phyloP scores from a whole-genome alignment of 371 early-diverging fungal species.

The Syncephalastrum sp. region DNA sequence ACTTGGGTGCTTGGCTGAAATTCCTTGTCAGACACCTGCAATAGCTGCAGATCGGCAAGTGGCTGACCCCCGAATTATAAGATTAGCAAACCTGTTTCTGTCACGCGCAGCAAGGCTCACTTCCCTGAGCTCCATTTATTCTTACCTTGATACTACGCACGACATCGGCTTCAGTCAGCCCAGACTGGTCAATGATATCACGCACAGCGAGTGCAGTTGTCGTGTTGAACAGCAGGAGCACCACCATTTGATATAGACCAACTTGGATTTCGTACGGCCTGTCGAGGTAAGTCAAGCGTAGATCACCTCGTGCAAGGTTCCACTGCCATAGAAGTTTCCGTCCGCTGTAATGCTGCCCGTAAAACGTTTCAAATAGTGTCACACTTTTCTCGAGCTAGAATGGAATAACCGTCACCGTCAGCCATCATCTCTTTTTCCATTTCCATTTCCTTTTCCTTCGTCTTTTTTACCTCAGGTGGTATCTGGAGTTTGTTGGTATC shows the following conservation, averaged over 20 bases:
- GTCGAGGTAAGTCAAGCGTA: slow-evolving; percentile 65
- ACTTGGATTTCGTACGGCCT: slow-evolving; percentile 83
- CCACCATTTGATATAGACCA: slow-evolving; percentile 74
- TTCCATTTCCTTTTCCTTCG: background rate
- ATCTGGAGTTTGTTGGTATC: slow-evolving; percentile 51
- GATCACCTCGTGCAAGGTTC: slow-evolving; percentile 81
- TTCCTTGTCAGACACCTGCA: slow-evolving; percentile 24
- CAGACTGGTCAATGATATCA: slow-evolving; percentile 56
- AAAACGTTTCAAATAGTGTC: slow-evolving; percentile 73
- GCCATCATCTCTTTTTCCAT: background rate
- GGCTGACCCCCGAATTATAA: slow-evolving; percentile 32
- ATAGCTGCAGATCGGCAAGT: slow-evolving; percentile 52
- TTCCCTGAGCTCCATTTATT: background rate
- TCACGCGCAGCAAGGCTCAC: background rate
- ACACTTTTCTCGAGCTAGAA: slow-evolving; percentile 67
- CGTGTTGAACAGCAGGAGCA: slow-evolving; percentile 74
- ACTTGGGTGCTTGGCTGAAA: slow-evolving; percentile 35
- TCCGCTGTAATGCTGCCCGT: slow-evolving; percentile 74
- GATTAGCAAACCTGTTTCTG: background rate
- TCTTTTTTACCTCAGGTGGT: slow-evolving; percentile 61
- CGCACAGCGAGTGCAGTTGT: slow-evolving; percentile 33
- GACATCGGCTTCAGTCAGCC: slow-evolving; percentile 54
- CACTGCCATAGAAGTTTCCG: slow-evolving; percentile 85
- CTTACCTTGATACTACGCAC: slow-evolving; percentile 58
- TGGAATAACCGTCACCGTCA: background rate